Conservation (phyloP, 2,329 filamentous ascomycete species). For the Penicillium sp. region DNA sequence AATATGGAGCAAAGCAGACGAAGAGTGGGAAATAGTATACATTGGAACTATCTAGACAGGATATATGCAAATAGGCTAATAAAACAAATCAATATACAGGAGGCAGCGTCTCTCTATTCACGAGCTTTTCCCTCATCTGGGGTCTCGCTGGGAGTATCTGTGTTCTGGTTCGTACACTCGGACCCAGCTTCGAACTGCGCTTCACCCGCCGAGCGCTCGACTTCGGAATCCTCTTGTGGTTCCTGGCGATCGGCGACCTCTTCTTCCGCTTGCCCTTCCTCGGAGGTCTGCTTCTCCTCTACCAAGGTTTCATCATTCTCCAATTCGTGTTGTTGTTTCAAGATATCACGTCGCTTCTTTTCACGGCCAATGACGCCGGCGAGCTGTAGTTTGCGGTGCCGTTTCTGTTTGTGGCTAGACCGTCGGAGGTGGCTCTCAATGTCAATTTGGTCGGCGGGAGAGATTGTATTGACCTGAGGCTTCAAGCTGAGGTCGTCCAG, state of each 20-base stretch:
- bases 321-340: background rate
- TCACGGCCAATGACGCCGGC: background rate
- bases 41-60: slow-evolving; percentile 13
- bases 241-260: background rate
- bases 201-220: background rate
- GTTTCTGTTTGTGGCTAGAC: background rate
- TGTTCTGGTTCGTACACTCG: background rate
- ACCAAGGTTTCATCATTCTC: background rate
- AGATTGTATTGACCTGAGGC: slow-evolving; percentile 1
- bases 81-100: slow-evolving; percentile 14
- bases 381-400: background rate
- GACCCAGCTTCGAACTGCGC: background rate
- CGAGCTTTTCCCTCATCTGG: background rate
- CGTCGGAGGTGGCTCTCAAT: slow-evolving; percentile 1
- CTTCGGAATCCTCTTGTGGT: background rate
- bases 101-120: background rate
- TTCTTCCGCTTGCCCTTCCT: background rate
- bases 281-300: background rate
- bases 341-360: background rate
- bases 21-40: slow-evolving; percentile 16
- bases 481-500: background rate
- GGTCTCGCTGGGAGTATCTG: background rate
- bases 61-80: slow-evolving; percentile 16
- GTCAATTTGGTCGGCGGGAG: slow-evolving; percentile 13
- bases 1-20: too few relatives aligned